phyloP scores from a whole-genome alignment of 106 monocot genomes.

The Dendrobium nobile region DNA sequence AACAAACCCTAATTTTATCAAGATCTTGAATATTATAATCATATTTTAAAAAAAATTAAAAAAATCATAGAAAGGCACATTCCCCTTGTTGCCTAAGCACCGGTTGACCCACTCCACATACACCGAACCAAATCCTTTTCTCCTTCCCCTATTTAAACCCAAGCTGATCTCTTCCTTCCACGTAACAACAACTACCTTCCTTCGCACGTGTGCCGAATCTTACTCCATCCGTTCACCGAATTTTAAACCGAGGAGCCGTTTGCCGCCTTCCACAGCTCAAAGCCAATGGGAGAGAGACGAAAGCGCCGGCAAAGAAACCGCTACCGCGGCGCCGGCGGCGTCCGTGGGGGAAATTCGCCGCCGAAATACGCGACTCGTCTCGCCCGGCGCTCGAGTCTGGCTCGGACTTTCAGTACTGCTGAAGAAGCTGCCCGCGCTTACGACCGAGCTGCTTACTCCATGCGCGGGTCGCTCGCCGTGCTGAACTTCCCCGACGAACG shows the following conservation, averaged over 20 bases:
- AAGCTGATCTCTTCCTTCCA: too few relatives aligned
- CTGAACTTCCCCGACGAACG: conserved; percentile 29
- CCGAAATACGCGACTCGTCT: conserved; percentile 52
- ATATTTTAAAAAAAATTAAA: too few relatives aligned
- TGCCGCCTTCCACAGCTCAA: neutral
- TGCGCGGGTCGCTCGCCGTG: conserved; percentile 26
- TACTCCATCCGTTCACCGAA: too few relatives aligned
- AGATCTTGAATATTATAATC: too few relatives aligned
- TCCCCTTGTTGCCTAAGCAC: neutral
- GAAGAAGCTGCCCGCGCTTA: conserved; percentile 38
- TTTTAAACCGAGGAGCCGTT: neutral
- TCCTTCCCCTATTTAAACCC: too few relatives aligned
- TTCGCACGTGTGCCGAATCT: too few relatives aligned
- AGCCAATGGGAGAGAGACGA: neutral
- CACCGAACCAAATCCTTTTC: neutral
- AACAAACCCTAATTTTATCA: too few relatives aligned
- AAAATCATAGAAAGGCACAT: too few relatives aligned
- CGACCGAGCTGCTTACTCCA: conserved; percentile 28
- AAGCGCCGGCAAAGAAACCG: neutral
- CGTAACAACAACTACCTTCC: too few relatives aligned
- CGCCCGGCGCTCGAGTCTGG: conserved; percentile 23
- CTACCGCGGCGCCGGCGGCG: conserved; percentile 13
- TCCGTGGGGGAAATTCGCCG: conserved; percentile 64
- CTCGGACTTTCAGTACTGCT: conserved; percentile 44
- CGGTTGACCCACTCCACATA: conserved; percentile 6